phyloP scores from a whole-genome alignment of 1,139 yeast genomes.

The Hyphopichia pseudoburtonii region DNA sequence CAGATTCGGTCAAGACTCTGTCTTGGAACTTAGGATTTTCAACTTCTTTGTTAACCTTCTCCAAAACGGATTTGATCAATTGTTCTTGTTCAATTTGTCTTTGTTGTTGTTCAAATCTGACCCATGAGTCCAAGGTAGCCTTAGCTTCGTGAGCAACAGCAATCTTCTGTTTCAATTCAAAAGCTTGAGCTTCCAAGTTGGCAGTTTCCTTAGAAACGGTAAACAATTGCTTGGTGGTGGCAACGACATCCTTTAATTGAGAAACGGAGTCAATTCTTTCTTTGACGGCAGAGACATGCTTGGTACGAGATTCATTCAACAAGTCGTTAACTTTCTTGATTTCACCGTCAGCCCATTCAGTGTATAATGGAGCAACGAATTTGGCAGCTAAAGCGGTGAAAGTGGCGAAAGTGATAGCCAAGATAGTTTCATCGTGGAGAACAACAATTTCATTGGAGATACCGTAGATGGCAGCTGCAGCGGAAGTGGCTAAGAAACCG shows the following conservation, averaged over 20 bases:
- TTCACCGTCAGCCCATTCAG: constrained; percentile 93
- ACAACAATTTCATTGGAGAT: constrained; percentile 91
- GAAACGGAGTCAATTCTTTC: constrained; percentile 86
- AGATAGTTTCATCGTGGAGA: constrained; percentile 89
- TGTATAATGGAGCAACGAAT: constrained; percentile 90
- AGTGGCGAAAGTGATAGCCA: constrained; percentile 76
- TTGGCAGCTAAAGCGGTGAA: constrained; percentile 77
- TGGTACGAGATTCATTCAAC: constrained; percentile 83
- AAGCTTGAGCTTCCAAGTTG: constrained; percentile 88
- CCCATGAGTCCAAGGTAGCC: constrained; percentile 97
- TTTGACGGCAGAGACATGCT: constrained; percentile 90
- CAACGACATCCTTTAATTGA: constrained; percentile 87
- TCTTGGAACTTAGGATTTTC: constrained; percentile 92
- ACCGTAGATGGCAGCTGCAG: constrained; percentile 93
- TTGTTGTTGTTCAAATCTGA: constrained; percentile 94
- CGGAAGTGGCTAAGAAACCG: constrained; percentile 89
- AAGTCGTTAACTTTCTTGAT: constrained; percentile 77
- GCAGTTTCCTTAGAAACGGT: constrained; percentile 96
- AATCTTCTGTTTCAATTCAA: constrained; percentile 88
- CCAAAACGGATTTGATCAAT: constrained; percentile 80
- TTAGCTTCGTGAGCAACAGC: constrained; percentile 89
- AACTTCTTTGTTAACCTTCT: constrained; percentile 85
- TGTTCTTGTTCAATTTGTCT: constrained; percentile 96
- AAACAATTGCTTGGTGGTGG: constrained; percentile 87
- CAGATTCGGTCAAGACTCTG: constrained; percentile 83